Percentiles rank a stretch among this genome's conserved stretches.
Conservation (phyloP, 1,139 yeast species). For the Kodamaea suecica region DNA sequence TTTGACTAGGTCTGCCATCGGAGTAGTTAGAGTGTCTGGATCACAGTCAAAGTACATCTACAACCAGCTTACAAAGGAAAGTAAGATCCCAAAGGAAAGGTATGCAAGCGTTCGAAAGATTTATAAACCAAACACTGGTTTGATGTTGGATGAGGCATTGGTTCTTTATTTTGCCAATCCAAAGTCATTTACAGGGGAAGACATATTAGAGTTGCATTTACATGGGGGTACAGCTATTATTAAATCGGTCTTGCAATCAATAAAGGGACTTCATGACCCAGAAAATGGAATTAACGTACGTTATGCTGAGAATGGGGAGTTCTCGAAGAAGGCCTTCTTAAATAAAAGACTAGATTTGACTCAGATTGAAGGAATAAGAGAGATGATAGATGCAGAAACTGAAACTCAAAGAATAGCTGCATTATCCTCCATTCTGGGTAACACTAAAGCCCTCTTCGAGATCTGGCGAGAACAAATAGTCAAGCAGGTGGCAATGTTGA, state of each 20-base stretch:
- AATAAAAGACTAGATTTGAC: conserved; percentile 72
- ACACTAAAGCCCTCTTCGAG: conserved; percentile 50
- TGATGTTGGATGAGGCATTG: conserved; percentile 72
- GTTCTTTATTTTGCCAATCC: conserved; percentile 71
- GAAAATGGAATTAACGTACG: conserved; percentile 47
- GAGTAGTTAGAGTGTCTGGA: conserved; percentile 82
- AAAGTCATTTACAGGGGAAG: conserved; percentile 91
- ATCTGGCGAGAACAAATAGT: conserved; percentile 70
- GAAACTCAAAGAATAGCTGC: conserved; percentile 83
- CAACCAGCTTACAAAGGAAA: conserved; percentile 42
- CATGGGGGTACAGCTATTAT: conserved; percentile 95
- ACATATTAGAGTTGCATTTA: conserved; percentile 75
- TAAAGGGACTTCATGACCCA: conserved; percentile 50
- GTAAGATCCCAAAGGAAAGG: conserved; percentile 50
- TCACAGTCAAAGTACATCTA: conserved; percentile 50
- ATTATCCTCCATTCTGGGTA: conserved; percentile 68
- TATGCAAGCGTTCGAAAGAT: conserved; percentile 55
- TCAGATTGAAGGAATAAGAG: conserved; percentile 86
- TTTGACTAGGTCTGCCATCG: conserved; percentile 80
- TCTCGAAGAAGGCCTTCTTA: conserved; percentile 75
- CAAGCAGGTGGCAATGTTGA: conserved; percentile 64
- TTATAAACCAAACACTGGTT: conserved; percentile 35
- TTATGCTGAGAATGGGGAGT: conserved; percentile 92
- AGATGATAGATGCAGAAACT: conserved; percentile 90
- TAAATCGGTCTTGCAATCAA: conserved; percentile 61